These are phyloP conservation scores for Rubia occidens DNA, from an alignment of 305 asterid genomes.

Conservation along the genomic window DNA sequence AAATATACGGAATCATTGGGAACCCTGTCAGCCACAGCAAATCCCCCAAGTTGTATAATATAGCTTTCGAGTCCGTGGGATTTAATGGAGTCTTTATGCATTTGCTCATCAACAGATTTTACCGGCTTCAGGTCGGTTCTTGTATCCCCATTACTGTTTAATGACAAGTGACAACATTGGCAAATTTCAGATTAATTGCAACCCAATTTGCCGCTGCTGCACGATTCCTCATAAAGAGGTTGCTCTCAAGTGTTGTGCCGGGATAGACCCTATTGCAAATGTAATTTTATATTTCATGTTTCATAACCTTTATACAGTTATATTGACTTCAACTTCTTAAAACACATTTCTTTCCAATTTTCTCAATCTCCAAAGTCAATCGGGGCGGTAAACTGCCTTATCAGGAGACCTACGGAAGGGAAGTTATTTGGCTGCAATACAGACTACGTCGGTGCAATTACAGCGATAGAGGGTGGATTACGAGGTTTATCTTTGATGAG, in stretches of 20 bases:
- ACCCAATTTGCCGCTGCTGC: slow-evolving; percentile 43
- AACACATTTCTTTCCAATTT: slow-evolving; percentile 10
- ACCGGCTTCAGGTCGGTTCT: slow-evolving; percentile 75
- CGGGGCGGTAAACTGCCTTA: slow-evolving; percentile 78
- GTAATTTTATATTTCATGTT: slow-evolving; percentile 29
- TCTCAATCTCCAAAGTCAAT: slow-evolving; percentile 42
- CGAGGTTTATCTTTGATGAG: slow-evolving; percentile 42
- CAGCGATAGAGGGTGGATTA: slow-evolving; percentile 73
- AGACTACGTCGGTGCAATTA: slow-evolving; percentile 87
- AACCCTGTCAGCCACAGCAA: slow-evolving; percentile 96
- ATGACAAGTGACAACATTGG: neutral
- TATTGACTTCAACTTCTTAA: slow-evolving; percentile 1
- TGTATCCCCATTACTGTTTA: neutral
- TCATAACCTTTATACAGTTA: slow-evolving; percentile 1
- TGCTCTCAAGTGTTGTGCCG: slow-evolving; percentile 61
- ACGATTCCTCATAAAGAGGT: slow-evolving; percentile 95
- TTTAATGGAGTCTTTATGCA: slow-evolving; percentile 66
- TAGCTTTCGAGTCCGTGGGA: slow-evolving; percentile 64
- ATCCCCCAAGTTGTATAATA: slow-evolving; percentile 72
- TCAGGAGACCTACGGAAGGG: slow-evolving; percentile 55
- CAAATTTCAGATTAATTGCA: neutral
- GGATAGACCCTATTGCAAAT: slow-evolving; percentile 85
- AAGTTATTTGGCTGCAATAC: slow-evolving; percentile 88
- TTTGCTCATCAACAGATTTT: slow-evolving; percentile 65
- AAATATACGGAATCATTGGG: slow-evolving; percentile 75